Base-by-base conservation (phyloP, 2,329 filamentous ascomycete species). In the Paraphaeosphaeria minitans region DNA sequence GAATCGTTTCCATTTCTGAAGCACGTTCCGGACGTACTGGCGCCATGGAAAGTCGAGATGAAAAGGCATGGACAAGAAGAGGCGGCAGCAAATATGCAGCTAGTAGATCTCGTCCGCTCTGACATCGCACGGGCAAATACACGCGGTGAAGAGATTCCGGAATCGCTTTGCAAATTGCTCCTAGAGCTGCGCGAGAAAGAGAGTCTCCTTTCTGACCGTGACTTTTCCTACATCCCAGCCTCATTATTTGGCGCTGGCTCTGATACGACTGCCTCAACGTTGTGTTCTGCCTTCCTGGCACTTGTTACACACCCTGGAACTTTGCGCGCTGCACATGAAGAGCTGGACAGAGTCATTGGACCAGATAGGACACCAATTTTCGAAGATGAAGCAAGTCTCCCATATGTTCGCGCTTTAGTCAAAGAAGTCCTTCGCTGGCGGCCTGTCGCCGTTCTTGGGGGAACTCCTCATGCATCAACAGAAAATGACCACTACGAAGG, bases 401-500 rank as follows among this genome's bases (percentile, higher is more conserved):
- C 77, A 2, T 74, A 78, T 48, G 68, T 79, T 16, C 69, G 77
- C 31, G 78, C 78, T 24, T 64, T 76, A 1, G 75, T 75, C 51
- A 78, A 75, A 45, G 73, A 75, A 61, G 71, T 71, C 27, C 62
- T 76, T 2, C 73, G 73, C 50, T 76, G 73, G 73, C 68, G 73
- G 2, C 73, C 73, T 14, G 75, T 78, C 29, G 77, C 78, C 1
- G 80, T 82, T 0, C 66, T 81, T 0, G 73, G 73, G 16, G 81
- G 79, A 0, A 77, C 80, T 1, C 82, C 82, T 0, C 82, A 85
- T 56, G 80, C 81, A 0, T 75, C 78, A 0, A 81, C 78, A 0
- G 75, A 79, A 29, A 81, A 84, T 46, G 82, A 85, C 56, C 67
- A 72, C 13, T 84, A 82, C 64, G 75, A 78, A 45, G 81, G 81